Base-by-base conservation (phyloP, 1,284 basidiomycete genomes). In the Cutaneotrichosporon sp. region DNA sequence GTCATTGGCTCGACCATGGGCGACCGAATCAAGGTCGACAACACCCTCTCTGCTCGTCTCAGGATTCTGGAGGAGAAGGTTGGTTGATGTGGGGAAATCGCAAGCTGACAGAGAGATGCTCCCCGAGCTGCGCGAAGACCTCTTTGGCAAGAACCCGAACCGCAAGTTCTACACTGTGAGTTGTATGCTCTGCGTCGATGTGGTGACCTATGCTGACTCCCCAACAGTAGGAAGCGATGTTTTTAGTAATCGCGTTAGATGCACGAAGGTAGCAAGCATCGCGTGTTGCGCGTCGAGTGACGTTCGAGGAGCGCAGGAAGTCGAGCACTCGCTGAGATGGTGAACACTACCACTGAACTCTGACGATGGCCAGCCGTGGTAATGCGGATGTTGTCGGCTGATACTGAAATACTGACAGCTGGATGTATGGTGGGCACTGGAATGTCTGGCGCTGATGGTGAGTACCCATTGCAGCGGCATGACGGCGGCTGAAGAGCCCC, bases 11-110 rank as follows among this genome's bases (percentile, higher is more conserved):
- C 81, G 24, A 87, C 82, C 51, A 85, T 86, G 35, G 79, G 79
- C 12, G 80, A 81, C 39, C 82, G 88, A 46, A 96, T 96, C 71
- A 86, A 83, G 31, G 80, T 97, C 22, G 87, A 96, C 74, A 96
- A 97, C 71, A 92, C 91, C 0, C 79, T 97, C 47, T 89, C 90
- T 61, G 90, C 93, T 70, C 82, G 92, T 45, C 75, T 97, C 67
- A 80, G 84, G 63, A 75, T 96, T 59, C 77, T 96, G 38, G 90
- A 96, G 75, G 88, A 93, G 68, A 82, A 86, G 76, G 90, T 90
- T 62, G 52, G 82, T 76, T 26, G 14, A 27, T 8, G 7, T 17
- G 10, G n/a, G 24, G 5, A n/a, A 7, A 9, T 14, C 27, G 11
- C 25, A 5, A 25, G 26, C 32, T 51, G 44, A n/a, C 41, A 11